Base-by-base conservation (phyloP, 1,139 yeast species). In the Zygoascus hellenicus region DNA sequence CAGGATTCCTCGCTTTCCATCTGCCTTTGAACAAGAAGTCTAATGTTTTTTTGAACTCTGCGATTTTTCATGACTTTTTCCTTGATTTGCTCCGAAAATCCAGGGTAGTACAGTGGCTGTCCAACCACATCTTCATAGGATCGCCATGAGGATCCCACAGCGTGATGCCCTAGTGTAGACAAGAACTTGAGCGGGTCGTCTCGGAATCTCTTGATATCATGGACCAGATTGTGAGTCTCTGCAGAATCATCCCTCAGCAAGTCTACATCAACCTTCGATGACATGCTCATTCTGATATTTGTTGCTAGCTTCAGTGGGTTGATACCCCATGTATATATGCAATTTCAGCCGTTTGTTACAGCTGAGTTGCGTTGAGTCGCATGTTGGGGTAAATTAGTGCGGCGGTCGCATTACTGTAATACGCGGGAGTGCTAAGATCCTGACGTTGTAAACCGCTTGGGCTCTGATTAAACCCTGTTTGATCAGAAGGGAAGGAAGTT, bases 61-160 rank as follows among this genome's bases (percentile, higher is more conserved):
- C 62, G 61, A 50, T 65, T 66, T 35, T 50, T 49, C 46, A 68
- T 48, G 5, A 70, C 66, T 37, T 56, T 51, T 15, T 54, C 54
- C 36, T 54, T 51, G 44, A 68, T 53, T 29, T 58, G 51, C 28
- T 64, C 69, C 6, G 63, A 54, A 48, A 66, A 57, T 1, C 67
- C 67, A 7, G 61, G 62, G 46, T 62, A 64, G 54, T 55, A 69
- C 28, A 69, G 54, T 22, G 55, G 61, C 46, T 64, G 64, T 31
- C 74, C 74, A 29, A 64, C 57, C 51, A 66, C 68, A 41, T 62
- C 56, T 43, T 67, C 64, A 54, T 67, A 69, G 14, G 68, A 63
- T 19, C 73, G 58, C 65, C 70, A 69, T 13, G 61, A 57, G 5
- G 64, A 54, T 31, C 72, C 71, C n/a, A 56, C 47, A 41, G 65